Base-by-base conservation (phyloP, 768 basidiomycete genomes). In the Pleurotus pulmonarius region DNA sequence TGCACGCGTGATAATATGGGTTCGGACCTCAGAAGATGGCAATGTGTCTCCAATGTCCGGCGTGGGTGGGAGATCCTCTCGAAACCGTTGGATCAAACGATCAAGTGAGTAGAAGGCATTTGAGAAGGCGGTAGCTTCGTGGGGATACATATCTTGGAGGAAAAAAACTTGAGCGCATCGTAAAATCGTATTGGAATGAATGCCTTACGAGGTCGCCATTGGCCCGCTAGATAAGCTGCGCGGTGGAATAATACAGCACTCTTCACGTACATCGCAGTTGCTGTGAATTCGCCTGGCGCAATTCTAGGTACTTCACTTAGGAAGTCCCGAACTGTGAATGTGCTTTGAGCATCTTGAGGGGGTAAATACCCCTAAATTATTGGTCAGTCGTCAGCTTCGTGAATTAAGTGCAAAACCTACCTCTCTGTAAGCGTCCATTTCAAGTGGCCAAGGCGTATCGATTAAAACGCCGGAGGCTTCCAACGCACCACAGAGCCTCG, bases 221-320 rank as follows among this genome's bases (percentile, higher is more conserved):
- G 77, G 5, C 75, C 79, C 2, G 78, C 76, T 13, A 88, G 69
- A 47, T 81, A 77, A 5, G 80, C 73, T 9, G 86, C 80, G 26
- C 80, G 74, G 61, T 85, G 85, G 55, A 85, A 81, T 40, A 87
- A 68, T 20, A 84, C 75, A 5, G 80, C 74, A 0, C 83, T 83
- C 59, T 86, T 85, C 55, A 75, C 75, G 46, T 73, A 69, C 62
- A 82, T 64, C 0, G 80, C 71, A 18, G 74, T 70, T 9, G 73
- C 67, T 24, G 73, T 74, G 37, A 69, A 63, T 40, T 70, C 74
- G 44, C 72, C 68, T 44, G 65, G 69, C 45, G 61, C 63, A 44
- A 66, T 69, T 25, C 70, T 64, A 4, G 63, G 60, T 37, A 61
- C 65, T 43, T 74, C 74, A 37, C 71, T 70, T 38, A 85, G 66